Evolutionary conservation across 73 alveolate genomes (phyloP).

Genomic region (Uronychia setigera): DNA sequence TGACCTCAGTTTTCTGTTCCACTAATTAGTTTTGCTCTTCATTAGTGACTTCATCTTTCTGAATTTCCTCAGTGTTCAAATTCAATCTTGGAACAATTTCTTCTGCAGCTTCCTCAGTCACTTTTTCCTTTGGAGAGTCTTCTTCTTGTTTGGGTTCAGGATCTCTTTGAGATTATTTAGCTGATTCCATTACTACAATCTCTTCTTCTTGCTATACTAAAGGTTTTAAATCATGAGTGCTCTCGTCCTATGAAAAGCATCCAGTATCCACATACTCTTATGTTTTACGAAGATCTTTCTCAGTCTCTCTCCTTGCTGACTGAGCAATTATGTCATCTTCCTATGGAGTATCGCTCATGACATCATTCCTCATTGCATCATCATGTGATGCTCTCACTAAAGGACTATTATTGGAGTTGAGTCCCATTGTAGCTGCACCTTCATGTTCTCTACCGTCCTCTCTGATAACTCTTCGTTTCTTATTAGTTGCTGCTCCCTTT

Average conservation of each 20-base stretch:
- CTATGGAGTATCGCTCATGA: no score
- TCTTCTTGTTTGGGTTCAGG: no score
- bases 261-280: no score
- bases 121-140: not conserved
- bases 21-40: not conserved
- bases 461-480: not conserved
- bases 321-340: not conserved
- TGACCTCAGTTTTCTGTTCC: no score
- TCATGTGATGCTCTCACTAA: not conserved
- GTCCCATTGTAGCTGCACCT: not conserved
- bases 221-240: no score
- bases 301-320: not conserved
- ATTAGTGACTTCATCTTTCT: not conserved
- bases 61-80: not conserved
- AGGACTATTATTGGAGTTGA: not conserved
- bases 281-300: no score
- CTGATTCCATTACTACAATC: no score
- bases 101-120: not conserved
- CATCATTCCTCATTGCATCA: not conserved
- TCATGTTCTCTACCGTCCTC: not conserved
- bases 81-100: not conserved
- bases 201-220: not conserved
- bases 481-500: not conserved
- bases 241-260: no score
- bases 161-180: no score